These are phyloP conservation scores for Globisporangium iwayamae DNA, from an alignment of 352 stramenopile genomes.

Conservation along the genomic window DNA sequence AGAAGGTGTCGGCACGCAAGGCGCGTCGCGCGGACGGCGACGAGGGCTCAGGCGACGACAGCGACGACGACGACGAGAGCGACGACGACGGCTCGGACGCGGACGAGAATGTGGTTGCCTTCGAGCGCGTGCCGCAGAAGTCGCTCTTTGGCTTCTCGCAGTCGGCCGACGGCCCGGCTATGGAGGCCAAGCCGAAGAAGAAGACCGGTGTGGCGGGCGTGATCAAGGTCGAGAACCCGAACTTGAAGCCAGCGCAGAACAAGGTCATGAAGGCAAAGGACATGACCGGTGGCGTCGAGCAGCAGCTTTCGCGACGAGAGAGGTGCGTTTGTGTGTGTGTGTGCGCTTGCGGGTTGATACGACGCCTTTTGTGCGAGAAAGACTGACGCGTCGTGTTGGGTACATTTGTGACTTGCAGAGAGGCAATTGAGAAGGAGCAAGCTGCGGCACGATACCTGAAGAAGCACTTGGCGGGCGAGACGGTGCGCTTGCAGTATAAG, in stretches of 20 bases:
- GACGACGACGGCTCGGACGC: conserved; percentile 32
- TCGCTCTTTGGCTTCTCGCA: conserved; percentile 69
- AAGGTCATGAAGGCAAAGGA: conserved; percentile 89
- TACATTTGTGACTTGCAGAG: conserved; percentile 20
- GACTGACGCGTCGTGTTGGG: not conserved
- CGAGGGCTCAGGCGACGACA: conserved; percentile 24
- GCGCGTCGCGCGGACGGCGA: conserved; percentile 48
- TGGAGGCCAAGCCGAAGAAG: conserved; percentile 71
- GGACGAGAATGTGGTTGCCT: conserved; percentile 51
- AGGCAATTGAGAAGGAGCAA: conserved; percentile 85
- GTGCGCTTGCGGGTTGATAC: not conserved
- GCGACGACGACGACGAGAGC: conserved; percentile 36
- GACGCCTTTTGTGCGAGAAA: not conserved
- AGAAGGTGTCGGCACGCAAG: conserved; percentile 68
- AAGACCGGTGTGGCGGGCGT: conserved; percentile 62
- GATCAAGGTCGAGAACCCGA: conserved; percentile 84
- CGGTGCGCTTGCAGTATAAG: conserved; percentile 23
- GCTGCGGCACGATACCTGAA: conserved; percentile 74
- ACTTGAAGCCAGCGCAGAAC: conserved; percentile 55
- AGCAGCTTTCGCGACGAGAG: conserved; percentile 80
- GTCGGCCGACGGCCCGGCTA: conserved; percentile 45
- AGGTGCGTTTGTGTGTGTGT: conserved; percentile 28
- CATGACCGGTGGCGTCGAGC: conserved; percentile 55
- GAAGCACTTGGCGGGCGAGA: conserved; percentile 83
- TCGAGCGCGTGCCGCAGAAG: conserved; percentile 75